These are phyloP conservation scores for Botrytis porri DNA, from an alignment of 2,329 filamentous ascomycete species.

Conservation along the genomic window DNA sequence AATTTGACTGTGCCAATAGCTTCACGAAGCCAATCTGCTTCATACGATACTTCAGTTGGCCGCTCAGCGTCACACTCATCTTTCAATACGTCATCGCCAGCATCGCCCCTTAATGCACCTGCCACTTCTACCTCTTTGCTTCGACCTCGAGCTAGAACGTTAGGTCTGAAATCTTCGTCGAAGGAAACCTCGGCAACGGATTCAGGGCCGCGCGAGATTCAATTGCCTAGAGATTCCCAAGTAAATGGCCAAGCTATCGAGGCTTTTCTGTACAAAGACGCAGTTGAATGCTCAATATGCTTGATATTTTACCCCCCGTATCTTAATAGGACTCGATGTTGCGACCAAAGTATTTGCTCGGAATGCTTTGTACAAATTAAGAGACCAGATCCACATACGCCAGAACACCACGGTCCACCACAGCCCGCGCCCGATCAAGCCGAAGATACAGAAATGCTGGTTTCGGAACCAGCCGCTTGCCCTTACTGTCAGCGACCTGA, in stretches of 20 bases:
- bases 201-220: constrained; percentile 71
- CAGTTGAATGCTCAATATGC: constrained; percentile 90
- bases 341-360: constrained; percentile 93
- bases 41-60: constrained; percentile 66
- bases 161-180: constrained; percentile 74
- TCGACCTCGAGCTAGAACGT: constrained; percentile 81
- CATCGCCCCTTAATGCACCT: constrained; percentile 47
- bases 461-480: constrained; percentile 88
- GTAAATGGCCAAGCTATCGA: constrained; percentile 94
- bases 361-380: constrained; percentile 99
- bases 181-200: constrained; percentile 72
- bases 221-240: constrained; percentile 76
- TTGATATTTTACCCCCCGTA: constrained; percentile 95
- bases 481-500: constrained; percentile 94
- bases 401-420: constrained; percentile 51
- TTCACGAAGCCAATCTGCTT: constrained; percentile 71
- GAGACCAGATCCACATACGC: constrained; percentile 83
- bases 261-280: constrained; percentile 89
- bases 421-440: constrained; percentile 27
- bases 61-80: constrained; percentile 59
- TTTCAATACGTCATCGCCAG: constrained; percentile 58
- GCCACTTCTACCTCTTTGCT: constrained; percentile 57
- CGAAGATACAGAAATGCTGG: constrained; percentile 59
- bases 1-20: constrained; percentile 77
- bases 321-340: constrained; percentile 90